Evolutionary conservation across 371 early-diverging fungal species (phyloP).

Genomic region (Rhizopus delemar): DNA sequence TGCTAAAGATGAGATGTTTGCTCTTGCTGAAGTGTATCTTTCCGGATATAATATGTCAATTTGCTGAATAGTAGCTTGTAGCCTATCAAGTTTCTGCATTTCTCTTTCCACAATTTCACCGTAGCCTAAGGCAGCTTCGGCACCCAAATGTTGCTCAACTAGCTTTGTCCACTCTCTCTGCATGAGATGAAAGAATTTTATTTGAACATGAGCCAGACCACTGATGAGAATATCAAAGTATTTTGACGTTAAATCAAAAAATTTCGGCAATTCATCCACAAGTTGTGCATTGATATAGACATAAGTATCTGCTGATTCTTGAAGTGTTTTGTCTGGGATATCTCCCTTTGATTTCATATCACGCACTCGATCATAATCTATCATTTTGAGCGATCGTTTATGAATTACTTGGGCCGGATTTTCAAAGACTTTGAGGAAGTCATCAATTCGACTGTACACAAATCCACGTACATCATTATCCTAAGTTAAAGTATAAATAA

Average conservation of each 20-base stretch:
- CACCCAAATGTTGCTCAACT: constrained; percentile 27
- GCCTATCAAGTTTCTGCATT: constrained; percentile 9
- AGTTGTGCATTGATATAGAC: constrained; percentile 75
- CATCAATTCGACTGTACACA: constrained; percentile 62
- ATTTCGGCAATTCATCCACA: constrained; percentile 73
- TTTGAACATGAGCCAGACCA: constrained; percentile 65
- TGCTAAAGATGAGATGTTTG: constrained; percentile 7
- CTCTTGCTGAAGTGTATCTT: not conserved
- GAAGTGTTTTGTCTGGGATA: constrained; percentile 63
- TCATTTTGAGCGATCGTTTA: constrained; percentile 72
- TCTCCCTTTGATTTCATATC: constrained; percentile 63
- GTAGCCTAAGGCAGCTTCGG: constrained; percentile 7
- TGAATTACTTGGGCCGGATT: constrained; percentile 76
- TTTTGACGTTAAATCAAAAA: constrained; percentile 57
- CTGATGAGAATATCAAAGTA: constrained; percentile 66
- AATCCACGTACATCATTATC: constrained; percentile 34
- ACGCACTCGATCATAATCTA: constrained; percentile 73
- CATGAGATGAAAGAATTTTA: constrained; percentile 46
- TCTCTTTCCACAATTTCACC: constrained; percentile 14
- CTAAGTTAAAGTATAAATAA: constrained; percentile 7
- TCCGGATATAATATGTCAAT: constrained; percentile 19
- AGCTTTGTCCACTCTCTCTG: constrained; percentile 39
- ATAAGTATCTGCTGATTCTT: constrained; percentile 73
- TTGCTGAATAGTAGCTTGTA: constrained; percentile 12
- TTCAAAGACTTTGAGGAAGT: constrained; percentile 59